Evolutionary conservation across 129 eudicot species (phyloP), one percentile per base, ranked within the genome.

Genomic region (Centaurea solstitialis): DNA sequence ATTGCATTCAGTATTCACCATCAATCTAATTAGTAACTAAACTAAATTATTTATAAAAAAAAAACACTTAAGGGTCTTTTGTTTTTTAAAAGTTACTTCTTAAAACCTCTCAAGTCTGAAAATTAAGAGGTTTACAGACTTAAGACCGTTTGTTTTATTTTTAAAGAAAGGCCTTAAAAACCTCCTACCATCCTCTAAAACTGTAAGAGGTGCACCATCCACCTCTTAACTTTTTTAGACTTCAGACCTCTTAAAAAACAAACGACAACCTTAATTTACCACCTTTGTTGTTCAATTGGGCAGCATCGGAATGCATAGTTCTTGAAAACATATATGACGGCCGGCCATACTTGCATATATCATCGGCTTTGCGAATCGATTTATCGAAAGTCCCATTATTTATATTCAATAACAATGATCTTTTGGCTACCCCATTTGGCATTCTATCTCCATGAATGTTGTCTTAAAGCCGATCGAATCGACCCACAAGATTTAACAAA

Each of bases 221-320:
- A n/a, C n/a, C n/a, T n/a, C n/a, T n/a, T n/a, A n/a, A n/a, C n/a
- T n/a, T n/a, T n/a, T n/a, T n/a, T n/a, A n/a, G n/a, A n/a, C n/a
- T n/a, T n/a, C n/a, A n/a, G n/a, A n/a, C n/a, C n/a, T n/a, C n/a
- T n/a, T n/a, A n/a, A n/a, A n/a, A n/a, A n/a, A n/a, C n/a, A n/a
- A n/a, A n/a, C n/a, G n/a, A n/a, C n/a, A n/a, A n/a, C n/a, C n/a
- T n/a, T n/a, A n/a, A n/a, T n/a, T 37, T 62, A 89, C 94, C 97
- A 92, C 94, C 97, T 88, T 81, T 86, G 33, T 39, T 6, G 68
- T 39, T 28, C 38, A 39, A 76, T 71, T 82, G 57, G 73, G 88
- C 88, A 73, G 88, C 89, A 83, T 83, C 88, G 68, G 89, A 79
- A 70, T 83, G 83, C 18, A 88, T 18, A 15, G 81, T 74, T 84